Conservation (phyloP, 768 basidiomycete species). For the Psilocybe subaeruginosa region DNA sequence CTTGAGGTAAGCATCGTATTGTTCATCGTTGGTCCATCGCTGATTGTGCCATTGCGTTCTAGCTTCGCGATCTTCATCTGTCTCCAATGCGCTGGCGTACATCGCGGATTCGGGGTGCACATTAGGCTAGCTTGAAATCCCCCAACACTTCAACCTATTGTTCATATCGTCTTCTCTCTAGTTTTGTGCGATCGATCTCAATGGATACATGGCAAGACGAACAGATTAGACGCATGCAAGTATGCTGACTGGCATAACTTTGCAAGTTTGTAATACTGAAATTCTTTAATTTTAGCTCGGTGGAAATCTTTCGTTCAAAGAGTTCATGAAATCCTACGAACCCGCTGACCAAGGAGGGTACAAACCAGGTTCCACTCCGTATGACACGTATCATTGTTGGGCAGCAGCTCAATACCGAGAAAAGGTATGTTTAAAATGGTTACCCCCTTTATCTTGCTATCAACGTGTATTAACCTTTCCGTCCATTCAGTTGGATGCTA, state of each 20-base stretch:
- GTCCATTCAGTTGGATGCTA: slow-evolving; percentile 70
- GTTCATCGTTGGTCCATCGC: slow-evolving; percentile 15
- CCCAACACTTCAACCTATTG: slow-evolving; percentile 15
- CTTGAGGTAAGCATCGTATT: slow-evolving; percentile 51
- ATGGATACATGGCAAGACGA: slow-evolving; percentile 98
- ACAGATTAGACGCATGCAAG: slow-evolving; percentile 90
- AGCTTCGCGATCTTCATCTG: slow-evolving; percentile 91
- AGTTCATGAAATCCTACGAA: slow-evolving; percentile 74
- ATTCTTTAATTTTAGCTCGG: slow-evolving; percentile 58
- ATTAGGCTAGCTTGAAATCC: slow-evolving; percentile 57
- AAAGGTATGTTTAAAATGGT: slow-evolving; percentile 59
- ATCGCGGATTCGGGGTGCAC: slow-evolving; percentile 93
- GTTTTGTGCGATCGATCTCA: slow-evolving; percentile 90
- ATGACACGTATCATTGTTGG: slow-evolving; percentile 92
- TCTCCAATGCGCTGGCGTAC: slow-evolving; percentile 83
- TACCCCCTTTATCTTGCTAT: slow-evolving; percentile 13
- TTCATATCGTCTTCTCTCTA: slow-evolving; percentile 35
- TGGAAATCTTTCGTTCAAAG: slow-evolving; percentile 82
- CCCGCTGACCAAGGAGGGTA: slow-evolving; percentile 73
- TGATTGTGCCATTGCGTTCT: slow-evolving; percentile 8
- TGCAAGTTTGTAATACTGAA: slow-evolving; percentile 8
- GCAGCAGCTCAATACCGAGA: slow-evolving; percentile 93
- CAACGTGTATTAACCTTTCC: slow-evolving; percentile 13
- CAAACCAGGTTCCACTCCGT: slow-evolving; percentile 58
- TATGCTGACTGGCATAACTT: slow-evolving; percentile 31